Base-by-base conservation (phyloP, 176 grass and related monocot genomes). In the Thinopyrum elongatum region DNA sequence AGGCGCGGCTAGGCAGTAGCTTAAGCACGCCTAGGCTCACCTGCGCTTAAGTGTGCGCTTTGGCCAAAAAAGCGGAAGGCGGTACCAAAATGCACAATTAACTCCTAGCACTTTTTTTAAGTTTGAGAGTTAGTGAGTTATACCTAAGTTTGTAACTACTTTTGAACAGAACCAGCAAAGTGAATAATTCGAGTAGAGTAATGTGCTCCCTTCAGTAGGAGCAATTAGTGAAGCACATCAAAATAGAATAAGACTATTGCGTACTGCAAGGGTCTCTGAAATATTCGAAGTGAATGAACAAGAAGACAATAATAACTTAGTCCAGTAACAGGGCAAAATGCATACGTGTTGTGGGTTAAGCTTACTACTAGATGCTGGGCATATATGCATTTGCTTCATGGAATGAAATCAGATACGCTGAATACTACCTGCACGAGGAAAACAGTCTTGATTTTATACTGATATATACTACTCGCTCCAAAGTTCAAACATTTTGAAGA, bases 331-430 rank as follows among this genome's bases (percentile, higher is more conserved):
- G 59, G 67, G 22, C 2, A 38, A 51, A 28, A 65, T 60, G 38
- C 51, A 46, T 94, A 99, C 97, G 90, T 96, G 94, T 46, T 91
- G 75, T 68, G 86, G n/a, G 83, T 65, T 90, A 91, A 94, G 82
- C 35, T 91, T 91, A 68, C 57, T 84, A 76, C 92, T 78, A 82
- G 68, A 89, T 74, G 84, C 61, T 88, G 85, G 80, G 89, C 92
- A 91, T 70, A 87, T 83, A 74, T 90, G 70, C 16, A 87, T 83
- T 83, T 94, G 70, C 16, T 83, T 36, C 34, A 36, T 36, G 6
- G 9, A 42, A 71, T 83, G 38, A 84, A 88, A 59, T 94, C 79
- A 82, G 58, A 89, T 69, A 90, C 70, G 44, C 58, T 82, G 69
- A 42, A 83, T 82, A 83, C 55, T 53, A 88, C 62, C 94, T 95